Base-by-base conservation (phyloP, 345 rosid species). In the Arabis hirsuta region DNA sequence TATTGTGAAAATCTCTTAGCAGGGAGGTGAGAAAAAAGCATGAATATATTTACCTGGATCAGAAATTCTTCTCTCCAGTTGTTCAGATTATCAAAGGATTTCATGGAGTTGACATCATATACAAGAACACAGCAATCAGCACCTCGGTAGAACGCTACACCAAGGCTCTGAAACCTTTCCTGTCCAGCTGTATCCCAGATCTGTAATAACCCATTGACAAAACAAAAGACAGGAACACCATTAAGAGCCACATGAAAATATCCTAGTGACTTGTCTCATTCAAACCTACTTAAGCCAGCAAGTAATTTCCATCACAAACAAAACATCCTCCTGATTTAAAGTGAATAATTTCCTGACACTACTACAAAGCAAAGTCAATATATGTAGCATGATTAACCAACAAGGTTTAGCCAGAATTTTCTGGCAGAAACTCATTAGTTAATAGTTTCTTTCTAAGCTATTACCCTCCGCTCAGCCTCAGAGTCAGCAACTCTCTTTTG, bases 101-200 rank as follows among this genome's bases (percentile, higher is more conserved):
- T 88, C 89, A 85, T 80, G 45, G 85, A 83, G 78, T 89, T 83
- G 71, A 95, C 98, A 79, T 94, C 98, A 76, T 91, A 86, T 5
- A 94, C 98, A 77, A 94, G 96, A 62, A 90, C 93, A 74, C 93
- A 88, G 73, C 93, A 87, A 73, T 90, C 93, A 46, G 91, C 93
- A 55, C 93, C 91, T 2, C 93, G 83, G 62, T 90, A 90, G 80
- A 88, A 90, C 54, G 96, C 96, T 70, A 90, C 96, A 38, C 99
- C 99, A 57, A 95, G 87, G 73, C 98, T 95, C 76, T 95, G 97
- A 78, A 95, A 95, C 79, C 96, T 86, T 72, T 90, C 96, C 72
- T 90, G 96, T 24, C 96, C 91, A 73, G 96, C 94, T 24, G 89
- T 95, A 79, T 95, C 99, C 99, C 99, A 95, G 71, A 92, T 92